These are phyloP conservation scores for Stereum hirsutum DNA, from an alignment of 1,284 basidiomycete genomes.

Conservation along the genomic window DNA sequence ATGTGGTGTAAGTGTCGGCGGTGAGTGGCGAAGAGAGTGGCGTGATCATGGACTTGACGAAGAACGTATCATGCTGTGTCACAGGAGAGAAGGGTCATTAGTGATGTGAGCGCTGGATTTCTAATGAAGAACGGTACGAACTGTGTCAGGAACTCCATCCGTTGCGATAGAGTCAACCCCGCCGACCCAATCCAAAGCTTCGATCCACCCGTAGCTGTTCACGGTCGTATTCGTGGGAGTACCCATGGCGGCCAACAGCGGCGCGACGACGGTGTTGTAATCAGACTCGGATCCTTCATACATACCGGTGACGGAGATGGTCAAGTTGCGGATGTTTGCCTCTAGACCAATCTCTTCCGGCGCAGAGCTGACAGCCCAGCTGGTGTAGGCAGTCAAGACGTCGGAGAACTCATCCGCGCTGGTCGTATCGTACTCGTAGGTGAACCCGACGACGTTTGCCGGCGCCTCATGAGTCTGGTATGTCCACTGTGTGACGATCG, in stretches of 20 bases:
- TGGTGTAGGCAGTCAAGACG: background rate
- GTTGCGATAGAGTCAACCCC: too few species aligned
- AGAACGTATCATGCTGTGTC: background rate
- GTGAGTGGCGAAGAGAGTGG: background rate
- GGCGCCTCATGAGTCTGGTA: background rate
- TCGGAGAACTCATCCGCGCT: background rate
- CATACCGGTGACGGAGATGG: background rate
- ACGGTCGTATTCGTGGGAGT: too few species aligned
- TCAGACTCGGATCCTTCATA: too few species aligned
- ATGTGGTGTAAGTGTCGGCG: background rate
- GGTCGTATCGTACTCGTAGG: background rate
- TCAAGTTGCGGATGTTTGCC: background rate
- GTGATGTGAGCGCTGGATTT: background rate
- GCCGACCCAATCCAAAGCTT: too few species aligned
- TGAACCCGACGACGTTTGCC: background rate
- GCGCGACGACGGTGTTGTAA: too few species aligned
- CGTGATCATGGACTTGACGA: background rate
- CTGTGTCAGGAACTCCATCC: background rate
- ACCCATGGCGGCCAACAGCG: too few species aligned
- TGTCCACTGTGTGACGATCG: background rate
- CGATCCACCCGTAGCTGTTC: too few species aligned
- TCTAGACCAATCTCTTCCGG: background rate
- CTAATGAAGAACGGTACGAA: background rate
- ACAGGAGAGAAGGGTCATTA: background rate
- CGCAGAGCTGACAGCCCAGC: background rate